phyloP scores from a whole-genome alignment of 257 asterid genomes.

The Eustoma russellianum region DNA sequence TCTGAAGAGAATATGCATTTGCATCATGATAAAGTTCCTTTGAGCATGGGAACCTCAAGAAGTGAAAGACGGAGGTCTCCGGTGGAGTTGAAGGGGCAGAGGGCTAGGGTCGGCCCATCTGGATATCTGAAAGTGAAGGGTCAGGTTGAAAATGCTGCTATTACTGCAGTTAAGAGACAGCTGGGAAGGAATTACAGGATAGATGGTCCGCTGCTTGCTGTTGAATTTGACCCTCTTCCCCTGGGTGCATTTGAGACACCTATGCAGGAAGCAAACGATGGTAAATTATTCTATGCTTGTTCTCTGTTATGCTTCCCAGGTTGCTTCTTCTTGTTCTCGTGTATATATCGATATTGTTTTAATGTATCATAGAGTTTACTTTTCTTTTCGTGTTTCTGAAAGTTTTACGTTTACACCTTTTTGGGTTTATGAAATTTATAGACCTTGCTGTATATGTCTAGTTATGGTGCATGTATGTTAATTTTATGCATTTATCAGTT shows the following conservation, averaged over 20 bases:
- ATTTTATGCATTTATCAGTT: too few relatives aligned
- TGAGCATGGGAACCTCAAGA: conserved; percentile 37
- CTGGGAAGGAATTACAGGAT: conserved; percentile 61
- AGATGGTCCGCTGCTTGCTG: conserved; percentile 90
- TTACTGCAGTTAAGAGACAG: conserved; percentile 84
- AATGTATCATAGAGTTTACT: neutral
- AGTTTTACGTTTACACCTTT: too few relatives aligned
- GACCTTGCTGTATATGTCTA: too few relatives aligned
- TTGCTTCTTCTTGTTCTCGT: too few relatives aligned
- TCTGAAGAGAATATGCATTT: conserved; percentile 36
- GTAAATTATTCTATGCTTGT: conserved; percentile 20
- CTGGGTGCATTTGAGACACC: conserved; percentile 69
- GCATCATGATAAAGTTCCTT: conserved; percentile 28
- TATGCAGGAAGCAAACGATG: conserved; percentile 29
- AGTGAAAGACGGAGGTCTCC: conserved; percentile 34
- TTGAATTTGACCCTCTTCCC: conserved; percentile 79
- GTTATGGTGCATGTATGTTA: too few relatives aligned
- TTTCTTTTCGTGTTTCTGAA: neutral
- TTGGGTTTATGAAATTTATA: too few relatives aligned
- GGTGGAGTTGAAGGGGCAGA: conserved; percentile 27
- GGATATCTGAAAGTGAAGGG: conserved; percentile 94
- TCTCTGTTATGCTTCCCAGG: too few relatives aligned
- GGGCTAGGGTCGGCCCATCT: conserved; percentile 70
- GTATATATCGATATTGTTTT: too few relatives aligned
- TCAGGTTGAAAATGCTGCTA: conserved; percentile 61